Base-by-base conservation (phyloP, 2,329 filamentous ascomycete species). In the Juglanconis oblonga region DNA sequence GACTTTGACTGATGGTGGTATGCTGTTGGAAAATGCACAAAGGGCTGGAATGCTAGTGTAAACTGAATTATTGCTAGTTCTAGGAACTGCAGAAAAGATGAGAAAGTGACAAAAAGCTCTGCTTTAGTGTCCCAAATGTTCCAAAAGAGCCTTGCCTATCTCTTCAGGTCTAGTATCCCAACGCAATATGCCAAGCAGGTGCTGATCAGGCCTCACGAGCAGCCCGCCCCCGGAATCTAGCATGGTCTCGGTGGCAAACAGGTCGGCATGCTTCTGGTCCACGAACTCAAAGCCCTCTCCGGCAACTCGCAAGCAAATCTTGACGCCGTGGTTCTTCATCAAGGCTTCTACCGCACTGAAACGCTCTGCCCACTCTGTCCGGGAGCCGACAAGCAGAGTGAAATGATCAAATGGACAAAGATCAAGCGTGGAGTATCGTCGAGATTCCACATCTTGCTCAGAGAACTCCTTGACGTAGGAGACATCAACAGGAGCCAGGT, bases 361-460 rank as follows among this genome's bases (percentile, higher is more conserved):
- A 1, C 29, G 52, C 9, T 56, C 24, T 9, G 13, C 10, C 52
- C 52, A 52, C 24, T 33, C 35, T 5, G 32, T 33, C n/a, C n/a
- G 52, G 29, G 52, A 51, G 36, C 44, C 31, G 6, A 49, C 52
- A 14, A 52, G 36, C 6, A 57, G 44, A 5, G 70, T 75, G 53
- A 75, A 75, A 3, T 59, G 56, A 56, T 72, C 66, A 17, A 67
- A 65, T 5, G 59, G 57, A 58, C 71, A 72, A 35, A 78, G 64
- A 62, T 78, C 75, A 4, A 77, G 64, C 0, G 68, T 73, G 1
- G 72, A 74, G 59, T 66, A 76, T 54, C 67, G 67, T 24, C 68
- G 68, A 9, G 64, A 50, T 3, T 59, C 38, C 5, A 73, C 11
- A 7, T 73, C 67, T 5, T 68, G 62, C 0, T 32, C 2, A 0